A percentile compares a stretch with the other conserved stretches of the same genome.
phyloP scores from a whole-genome alignment of 2,329 filamentous ascomycete species.

The Trichoderma arundinaceum region DNA sequence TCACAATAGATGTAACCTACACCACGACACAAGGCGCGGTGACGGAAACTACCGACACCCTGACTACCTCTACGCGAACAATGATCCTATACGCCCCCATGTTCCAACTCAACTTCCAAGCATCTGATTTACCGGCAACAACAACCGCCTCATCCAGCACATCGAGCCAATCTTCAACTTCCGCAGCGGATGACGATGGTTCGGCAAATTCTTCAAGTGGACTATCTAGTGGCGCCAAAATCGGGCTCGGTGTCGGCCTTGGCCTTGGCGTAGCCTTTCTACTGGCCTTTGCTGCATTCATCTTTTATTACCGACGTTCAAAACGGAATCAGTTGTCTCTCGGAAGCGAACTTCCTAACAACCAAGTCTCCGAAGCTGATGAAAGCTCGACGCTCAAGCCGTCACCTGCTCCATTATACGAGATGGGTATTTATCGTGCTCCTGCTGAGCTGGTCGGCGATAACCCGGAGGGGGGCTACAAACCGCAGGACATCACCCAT shows the following conservation, averaged over 20 bases:
- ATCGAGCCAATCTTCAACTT: background rate
- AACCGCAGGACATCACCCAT: background rate
- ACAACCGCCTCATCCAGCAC: conserved; percentile 16
- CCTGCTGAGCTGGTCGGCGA: conserved; percentile 12
- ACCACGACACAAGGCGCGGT: background rate
- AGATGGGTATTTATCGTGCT: conserved; percentile 14
- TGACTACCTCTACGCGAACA: conserved; percentile 9
- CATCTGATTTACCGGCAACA: conserved; percentile 36
- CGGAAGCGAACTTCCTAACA: background rate
- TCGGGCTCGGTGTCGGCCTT: conserved; percentile 33
- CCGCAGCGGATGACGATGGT: background rate
- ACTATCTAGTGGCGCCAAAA: conserved; percentile 34
- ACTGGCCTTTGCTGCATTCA: conserved; percentile 20
- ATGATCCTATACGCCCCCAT: conserved; percentile 40
- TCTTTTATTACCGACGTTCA: conserved; percentile 28
- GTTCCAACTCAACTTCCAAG: conserved; percentile 41
- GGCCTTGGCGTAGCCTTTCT: conserved; percentile 28
- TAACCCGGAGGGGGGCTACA: background rate
- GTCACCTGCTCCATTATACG: conserved; percentile 1
- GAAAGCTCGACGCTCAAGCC: background rate
- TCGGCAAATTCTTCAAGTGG: background rate
- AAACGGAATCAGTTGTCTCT: background rate
- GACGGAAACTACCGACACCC: too few relatives aligned
- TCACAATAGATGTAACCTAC: conserved; percentile 4
- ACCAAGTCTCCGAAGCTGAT: background rate